Evolutionary conservation across 177 flowering plant species (phyloP), one percentile per base, ranked within the genome.

Genomic region (Vitis hybrid): DNA sequence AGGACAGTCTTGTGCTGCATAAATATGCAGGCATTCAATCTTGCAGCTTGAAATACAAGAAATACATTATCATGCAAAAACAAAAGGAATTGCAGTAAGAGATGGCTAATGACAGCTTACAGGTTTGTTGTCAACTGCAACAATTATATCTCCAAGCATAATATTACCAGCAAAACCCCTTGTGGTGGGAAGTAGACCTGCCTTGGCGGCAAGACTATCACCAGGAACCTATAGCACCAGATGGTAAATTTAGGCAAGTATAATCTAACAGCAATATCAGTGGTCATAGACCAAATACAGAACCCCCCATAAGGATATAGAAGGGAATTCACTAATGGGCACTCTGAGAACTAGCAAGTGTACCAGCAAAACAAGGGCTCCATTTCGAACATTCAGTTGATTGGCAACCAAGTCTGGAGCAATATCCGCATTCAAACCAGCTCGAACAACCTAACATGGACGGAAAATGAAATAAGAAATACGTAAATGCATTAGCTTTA

Each of bases 91-190:
- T 51, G 60, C 60, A 59, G 66, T 12, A 66, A 67, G 67, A 66
- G 72, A 73, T 2, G 9, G 45, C 45, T 39, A 4, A 39, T 39
- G 45, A 39, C 29, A 66, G 55, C 89, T 90, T 67, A 92, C 99
- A 60, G 90, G 88, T 78, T 87, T 89, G 29, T 80, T 76, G 76
- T 92, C 88, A 29, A 94, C 86, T 21, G 92, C 93, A 64, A 83
- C 76, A 62, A 92, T 94, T 64, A 94, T 78, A 68, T 94, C 99
- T 14, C 97, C 97, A 15, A 90, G 89, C 18, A 92, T 51, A 53
- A 94, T 91, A 62, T 89, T 94, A 56, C 99, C 97, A 62, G 97
- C 90, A 80, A 94, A 91, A 21, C 98, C 97, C 79, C 97, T 86
- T 3, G 87, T 78, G 5, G 96, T 94, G 15, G 99, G 85, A 68